Evolutionary conservation across 2,329 filamentous ascomycete genomes (phyloP).

Genomic region (Aspergillus carbonarius): DNA sequence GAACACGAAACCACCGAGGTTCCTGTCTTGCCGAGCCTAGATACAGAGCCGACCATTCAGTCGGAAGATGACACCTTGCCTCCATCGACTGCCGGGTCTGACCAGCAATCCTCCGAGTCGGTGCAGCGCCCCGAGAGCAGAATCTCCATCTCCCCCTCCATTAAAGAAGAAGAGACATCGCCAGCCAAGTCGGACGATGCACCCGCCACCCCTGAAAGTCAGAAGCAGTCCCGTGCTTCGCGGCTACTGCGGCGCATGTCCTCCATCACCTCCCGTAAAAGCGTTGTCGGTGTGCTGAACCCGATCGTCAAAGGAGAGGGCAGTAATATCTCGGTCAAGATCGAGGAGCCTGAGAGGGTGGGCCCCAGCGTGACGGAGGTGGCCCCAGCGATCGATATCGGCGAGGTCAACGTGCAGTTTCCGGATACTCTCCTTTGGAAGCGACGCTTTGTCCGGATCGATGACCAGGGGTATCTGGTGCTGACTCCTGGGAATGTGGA

Average conservation of each 20-base stretch:
- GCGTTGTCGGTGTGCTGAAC: constrained; percentile 39
- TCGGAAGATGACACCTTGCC: constrained; percentile 39
- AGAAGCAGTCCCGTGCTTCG: constrained; percentile 57
- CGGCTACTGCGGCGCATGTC: constrained; percentile 68
- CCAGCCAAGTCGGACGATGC: constrained; percentile 34
- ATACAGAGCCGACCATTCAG: constrained; percentile 21
- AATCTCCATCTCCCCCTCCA: constrained; percentile 40
- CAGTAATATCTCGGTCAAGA: constrained; percentile 30
- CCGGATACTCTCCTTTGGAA: constrained; percentile 97
- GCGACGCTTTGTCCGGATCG: constrained; percentile 81
- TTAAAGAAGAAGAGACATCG: constrained; percentile 33
- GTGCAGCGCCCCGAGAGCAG: constrained; percentile 42
- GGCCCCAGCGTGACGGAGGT: constrained; percentile 14
- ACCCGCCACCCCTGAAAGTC: constrained; percentile 47
- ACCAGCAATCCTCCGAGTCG: constrained; percentile 39
- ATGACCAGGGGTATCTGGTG: constrained; percentile 78
- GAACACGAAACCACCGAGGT: constrained; percentile 58
- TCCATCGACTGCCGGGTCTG: constrained; percentile 41
- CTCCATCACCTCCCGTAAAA: constrained; percentile 55
- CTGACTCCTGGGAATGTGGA: constrained; percentile 69
- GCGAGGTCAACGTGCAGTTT: constrained; percentile 95
- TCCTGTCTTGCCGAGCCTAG: constrained; percentile 16
- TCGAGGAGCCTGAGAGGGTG: constrained; percentile 13
- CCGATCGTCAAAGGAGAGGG: constrained; percentile 40
- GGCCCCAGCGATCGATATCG: constrained; percentile 66